phyloP scores from a whole-genome alignment of 352 stramenopile species.

The Phytophthora megakarya region DNA sequence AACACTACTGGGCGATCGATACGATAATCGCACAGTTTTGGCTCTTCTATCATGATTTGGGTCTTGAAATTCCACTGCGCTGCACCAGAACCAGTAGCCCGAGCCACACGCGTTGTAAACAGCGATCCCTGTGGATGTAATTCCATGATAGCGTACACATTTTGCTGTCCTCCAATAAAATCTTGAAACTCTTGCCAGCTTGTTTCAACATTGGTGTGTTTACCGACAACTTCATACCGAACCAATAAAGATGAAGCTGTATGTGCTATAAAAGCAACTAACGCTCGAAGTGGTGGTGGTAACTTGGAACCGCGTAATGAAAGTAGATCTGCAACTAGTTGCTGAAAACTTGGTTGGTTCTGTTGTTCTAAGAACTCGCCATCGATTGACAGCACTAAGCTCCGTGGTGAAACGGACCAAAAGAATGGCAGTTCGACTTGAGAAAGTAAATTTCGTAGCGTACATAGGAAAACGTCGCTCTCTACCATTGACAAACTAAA shows the following conservation, averaged over 20 bases:
- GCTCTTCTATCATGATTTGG: conserved; percentile 55
- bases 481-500: conserved; percentile 62
- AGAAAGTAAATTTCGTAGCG: conserved; percentile 48
- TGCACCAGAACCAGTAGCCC: conserved; percentile 50
- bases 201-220: conserved; percentile 46
- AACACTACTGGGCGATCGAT: conserved; percentile 77
- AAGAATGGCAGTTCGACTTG: conserved; percentile 65
- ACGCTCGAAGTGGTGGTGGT: conserved; percentile 32
- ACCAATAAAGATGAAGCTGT: conserved; percentile 62
- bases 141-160: conserved; percentile 68
- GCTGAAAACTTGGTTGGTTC: conserved; percentile 53
- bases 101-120: conserved; percentile 57
- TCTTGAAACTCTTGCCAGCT: conserved; percentile 69
- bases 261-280: conserved; percentile 59
- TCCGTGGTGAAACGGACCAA: conserved; percentile 55
- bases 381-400: conserved; percentile 68
- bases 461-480: conserved; percentile 50
- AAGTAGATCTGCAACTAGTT: conserved; percentile 56
- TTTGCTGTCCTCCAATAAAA: conserved; percentile 58
- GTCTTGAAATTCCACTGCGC: conserved; percentile 69
- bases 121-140: conserved; percentile 69
- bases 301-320: conserved; percentile 22
- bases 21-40: conserved; percentile 46
- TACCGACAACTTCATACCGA: conserved; percentile 66
- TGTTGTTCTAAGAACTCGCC: conserved; percentile 54